phyloP scores from a whole-genome alignment of 805 yeast genomes.

The Candida dendrica region DNA sequence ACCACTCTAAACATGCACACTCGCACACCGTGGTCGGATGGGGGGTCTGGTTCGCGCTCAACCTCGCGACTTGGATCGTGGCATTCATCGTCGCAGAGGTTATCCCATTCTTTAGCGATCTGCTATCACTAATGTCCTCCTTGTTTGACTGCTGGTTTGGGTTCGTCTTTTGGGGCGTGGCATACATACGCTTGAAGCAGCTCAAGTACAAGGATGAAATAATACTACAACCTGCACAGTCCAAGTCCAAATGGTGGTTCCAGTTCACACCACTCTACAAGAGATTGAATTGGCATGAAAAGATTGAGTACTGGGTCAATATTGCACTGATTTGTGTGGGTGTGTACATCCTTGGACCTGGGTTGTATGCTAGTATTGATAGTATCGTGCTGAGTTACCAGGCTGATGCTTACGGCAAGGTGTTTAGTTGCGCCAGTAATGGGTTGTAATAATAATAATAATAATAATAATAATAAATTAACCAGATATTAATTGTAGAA shows the following conservation, averaged over 20 bases:
- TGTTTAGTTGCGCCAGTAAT: slow-evolving; percentile 43
- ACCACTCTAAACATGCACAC: slow-evolving; percentile 35
- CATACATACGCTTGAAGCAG: slow-evolving; percentile 39
- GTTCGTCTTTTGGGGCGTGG: slow-evolving; percentile 56
- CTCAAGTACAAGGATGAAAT: slow-evolving; percentile 25
- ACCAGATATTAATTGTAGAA: no score
- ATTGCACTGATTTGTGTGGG: slow-evolving; percentile 38
- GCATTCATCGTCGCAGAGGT: slow-evolving; percentile 58
- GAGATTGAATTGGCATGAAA: slow-evolving; percentile 22
- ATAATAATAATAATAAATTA: no score
- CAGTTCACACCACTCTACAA: no score
- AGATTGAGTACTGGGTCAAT: slow-evolving; percentile 30
- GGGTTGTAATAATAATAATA: no score
- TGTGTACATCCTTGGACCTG: slow-evolving; percentile 51
- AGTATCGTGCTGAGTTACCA: slow-evolving; percentile 47
- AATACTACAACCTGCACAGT: no score
- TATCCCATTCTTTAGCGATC: slow-evolving; percentile 56
- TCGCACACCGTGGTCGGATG: slow-evolving; percentile 46
- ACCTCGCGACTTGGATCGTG: slow-evolving; percentile 37
- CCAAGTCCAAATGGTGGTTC: no score
- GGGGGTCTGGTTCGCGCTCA: slow-evolving; percentile 41
- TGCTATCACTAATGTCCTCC: slow-evolving; percentile 52
- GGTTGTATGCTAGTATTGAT: slow-evolving; percentile 46
- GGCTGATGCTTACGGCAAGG: slow-evolving; percentile 41
- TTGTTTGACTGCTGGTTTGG: slow-evolving; percentile 64